Evolutionary conservation across 2,329 filamentous ascomycete species (phyloP).

Genomic region (Dothistroma pini): DNA sequence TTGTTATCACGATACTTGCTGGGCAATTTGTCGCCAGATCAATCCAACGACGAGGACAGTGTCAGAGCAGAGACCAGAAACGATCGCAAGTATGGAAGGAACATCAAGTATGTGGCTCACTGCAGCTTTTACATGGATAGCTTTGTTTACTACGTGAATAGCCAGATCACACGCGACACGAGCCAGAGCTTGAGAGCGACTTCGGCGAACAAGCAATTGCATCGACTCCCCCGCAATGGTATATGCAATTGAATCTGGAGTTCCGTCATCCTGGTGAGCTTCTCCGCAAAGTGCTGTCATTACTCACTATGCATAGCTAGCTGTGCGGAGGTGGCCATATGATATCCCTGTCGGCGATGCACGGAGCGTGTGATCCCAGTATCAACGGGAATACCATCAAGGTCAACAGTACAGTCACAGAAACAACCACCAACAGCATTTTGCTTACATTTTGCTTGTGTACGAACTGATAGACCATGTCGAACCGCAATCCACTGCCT

Average conservation of each 20-base stretch:
- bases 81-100: neutral
- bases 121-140: neutral
- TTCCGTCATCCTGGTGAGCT: too few relatives aligned
- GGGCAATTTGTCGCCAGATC: neutral
- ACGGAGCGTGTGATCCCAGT: neutral
- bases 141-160: neutral
- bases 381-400: neutral
- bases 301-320: neutral
- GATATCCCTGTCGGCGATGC: too few relatives aligned
- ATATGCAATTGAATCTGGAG: too few relatives aligned
- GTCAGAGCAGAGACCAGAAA: neutral
- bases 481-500: slow-evolving; percentile 20
- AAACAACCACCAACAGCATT: neutral
- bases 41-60: neutral
- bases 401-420: neutral
- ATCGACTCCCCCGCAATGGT: too few relatives aligned
- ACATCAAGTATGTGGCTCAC: neutral
- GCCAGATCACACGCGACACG: neutral
- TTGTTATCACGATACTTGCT: neutral
- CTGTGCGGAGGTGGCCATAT: neutral
- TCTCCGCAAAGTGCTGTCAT: neutral
- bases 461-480: neutral
- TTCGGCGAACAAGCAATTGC: neutral
- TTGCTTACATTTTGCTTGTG: neutral
- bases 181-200: neutral